phyloP scores from a whole-genome alignment of 805 yeast species.

The Kazachstania martiniae region DNA sequence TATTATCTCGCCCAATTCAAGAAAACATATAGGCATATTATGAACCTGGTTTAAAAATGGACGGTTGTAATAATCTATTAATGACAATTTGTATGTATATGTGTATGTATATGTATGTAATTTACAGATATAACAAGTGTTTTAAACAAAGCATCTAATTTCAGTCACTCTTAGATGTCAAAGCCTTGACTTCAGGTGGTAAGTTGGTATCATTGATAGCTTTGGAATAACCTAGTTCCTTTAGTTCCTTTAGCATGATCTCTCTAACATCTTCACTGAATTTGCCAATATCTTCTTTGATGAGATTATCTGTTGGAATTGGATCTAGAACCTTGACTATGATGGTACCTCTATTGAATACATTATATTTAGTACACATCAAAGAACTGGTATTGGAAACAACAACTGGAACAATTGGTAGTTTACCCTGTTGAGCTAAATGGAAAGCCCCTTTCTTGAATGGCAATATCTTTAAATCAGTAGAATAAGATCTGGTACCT shows the following conservation, averaged over 20 bases:
- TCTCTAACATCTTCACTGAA: constrained; percentile 48
- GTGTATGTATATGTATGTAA: too few species aligned
- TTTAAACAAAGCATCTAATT: too few species aligned
- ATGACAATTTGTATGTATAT: too few species aligned
- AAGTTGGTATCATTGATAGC: constrained; percentile 22
- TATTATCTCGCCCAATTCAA: too few species aligned
- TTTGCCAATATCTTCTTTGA: constrained; percentile 57
- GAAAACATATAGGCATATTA: too few species aligned
- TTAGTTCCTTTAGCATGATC: constrained; percentile 39
- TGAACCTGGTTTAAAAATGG: too few species aligned
- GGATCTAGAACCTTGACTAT: constrained; percentile 74
- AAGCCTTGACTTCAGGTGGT: constrained; percentile 20
- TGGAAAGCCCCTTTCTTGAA: constrained; percentile 98
- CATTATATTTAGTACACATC: constrained; percentile 45
- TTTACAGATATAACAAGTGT: too few species aligned
- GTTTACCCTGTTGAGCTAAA: constrained; percentile 82
- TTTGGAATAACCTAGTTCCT: constrained; percentile 31
- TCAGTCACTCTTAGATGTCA: too few species aligned
- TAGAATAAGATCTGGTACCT: constrained; percentile 83
- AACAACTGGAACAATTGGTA: constrained; percentile 83
- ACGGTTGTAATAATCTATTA: too few species aligned
- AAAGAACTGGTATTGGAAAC: constrained; percentile 77
- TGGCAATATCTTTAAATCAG: constrained; percentile 61
- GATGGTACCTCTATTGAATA: constrained; percentile 72
- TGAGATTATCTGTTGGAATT: constrained; percentile 55